Conservation (phyloP, 1,284 basidiomycete species). For the Thelephora terrestris region DNA sequence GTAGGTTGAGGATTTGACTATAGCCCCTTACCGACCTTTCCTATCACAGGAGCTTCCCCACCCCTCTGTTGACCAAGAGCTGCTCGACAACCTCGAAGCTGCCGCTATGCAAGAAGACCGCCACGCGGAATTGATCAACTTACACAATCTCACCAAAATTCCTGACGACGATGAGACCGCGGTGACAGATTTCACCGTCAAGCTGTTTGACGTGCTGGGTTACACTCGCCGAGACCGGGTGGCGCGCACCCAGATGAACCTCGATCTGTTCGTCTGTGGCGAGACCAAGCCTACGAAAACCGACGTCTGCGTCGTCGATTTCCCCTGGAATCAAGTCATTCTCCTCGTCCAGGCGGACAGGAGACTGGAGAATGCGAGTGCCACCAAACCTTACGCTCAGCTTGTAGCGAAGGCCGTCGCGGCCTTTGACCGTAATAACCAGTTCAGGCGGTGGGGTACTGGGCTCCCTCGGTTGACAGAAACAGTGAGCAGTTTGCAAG, state of each 20-base stretch:
- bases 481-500: not conserved
- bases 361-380: not conserved
- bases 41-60: not conserved
- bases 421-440: not conserved
- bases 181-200: not conserved
- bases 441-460: too few species aligned
- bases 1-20: too few species aligned
- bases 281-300: not conserved
- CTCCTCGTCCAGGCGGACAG: not conserved
- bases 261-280: not conserved
- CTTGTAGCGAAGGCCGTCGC: not conserved
- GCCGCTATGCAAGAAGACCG: not conserved
- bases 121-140: not conserved
- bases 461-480: too few species aligned
- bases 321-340: not conserved
- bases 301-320: not conserved
- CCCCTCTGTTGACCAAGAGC: not conserved
- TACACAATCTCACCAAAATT: not conserved
- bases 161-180: not conserved
- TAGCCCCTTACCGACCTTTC: not conserved
- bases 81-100: not conserved
- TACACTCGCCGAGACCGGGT: not conserved
- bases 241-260: not conserved
- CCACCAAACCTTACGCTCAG: not conserved
- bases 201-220: not conserved